Evolutionary conservation across 2,329 filamentous ascomycete species (phyloP).

Genomic region (Fusarium sp.): DNA sequence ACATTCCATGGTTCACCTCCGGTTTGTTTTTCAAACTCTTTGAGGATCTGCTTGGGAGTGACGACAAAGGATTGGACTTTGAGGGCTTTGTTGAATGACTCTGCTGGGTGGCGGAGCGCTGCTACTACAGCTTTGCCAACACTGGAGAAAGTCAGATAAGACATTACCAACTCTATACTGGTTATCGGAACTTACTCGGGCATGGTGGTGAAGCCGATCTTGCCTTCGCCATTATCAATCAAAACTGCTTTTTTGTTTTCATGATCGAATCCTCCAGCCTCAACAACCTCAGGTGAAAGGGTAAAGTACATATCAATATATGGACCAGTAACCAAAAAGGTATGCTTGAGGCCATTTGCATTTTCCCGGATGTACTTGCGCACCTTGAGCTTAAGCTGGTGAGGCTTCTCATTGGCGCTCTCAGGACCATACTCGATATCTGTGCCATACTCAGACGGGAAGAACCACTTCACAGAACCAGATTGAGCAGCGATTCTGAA

Average conservation of each 20-base stretch:
- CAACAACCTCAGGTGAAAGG: conserved; percentile 49
- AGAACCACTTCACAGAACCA: conserved; percentile 70
- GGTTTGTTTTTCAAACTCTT: conserved; percentile 77
- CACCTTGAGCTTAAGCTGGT: conserved; percentile 79
- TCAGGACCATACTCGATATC: conserved; percentile 72
- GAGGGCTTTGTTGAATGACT: conserved; percentile 67
- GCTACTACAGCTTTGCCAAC: conserved; percentile 76
- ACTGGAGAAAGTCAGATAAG: conserved; percentile 53
- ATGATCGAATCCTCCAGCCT: conserved; percentile 71
- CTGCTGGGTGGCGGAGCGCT: conserved; percentile 69
- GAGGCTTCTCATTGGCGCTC: conserved; percentile 73
- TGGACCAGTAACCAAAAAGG: conserved; percentile 78
- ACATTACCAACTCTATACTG: too few relatives aligned
- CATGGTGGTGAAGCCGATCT: conserved; percentile 78
- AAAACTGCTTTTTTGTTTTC: conserved; percentile 69
- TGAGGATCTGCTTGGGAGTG: conserved; percentile 71
- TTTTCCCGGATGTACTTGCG: conserved; percentile 69
- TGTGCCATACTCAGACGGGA: conserved; percentile 77
- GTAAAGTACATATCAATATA: conserved; percentile 74
- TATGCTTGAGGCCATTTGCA: conserved; percentile 68
- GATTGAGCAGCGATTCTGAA: conserved; percentile 70
- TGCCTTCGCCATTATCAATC: conserved; percentile 71
- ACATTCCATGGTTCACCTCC: conserved; percentile 61
- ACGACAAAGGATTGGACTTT: conserved; percentile 80
- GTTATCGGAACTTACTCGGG: conserved; percentile 67